Conservation (phyloP, 129 eudicot species). For the Tanacetum coccineum region DNA sequence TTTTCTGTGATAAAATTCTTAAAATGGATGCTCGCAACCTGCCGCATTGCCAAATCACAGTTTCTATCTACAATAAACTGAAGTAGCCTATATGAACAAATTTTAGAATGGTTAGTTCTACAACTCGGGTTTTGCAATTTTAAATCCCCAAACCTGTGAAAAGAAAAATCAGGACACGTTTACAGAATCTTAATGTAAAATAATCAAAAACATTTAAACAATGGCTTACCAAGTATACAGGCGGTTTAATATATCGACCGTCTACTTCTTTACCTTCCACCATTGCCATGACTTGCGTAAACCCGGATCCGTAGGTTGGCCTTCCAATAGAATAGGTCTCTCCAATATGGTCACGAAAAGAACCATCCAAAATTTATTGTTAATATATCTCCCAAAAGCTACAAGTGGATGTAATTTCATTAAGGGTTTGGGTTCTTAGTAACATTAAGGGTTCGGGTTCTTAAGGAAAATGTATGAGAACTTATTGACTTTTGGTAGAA, state of each 20-base stretch:
- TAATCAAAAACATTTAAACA: not conserved
- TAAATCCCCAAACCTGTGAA: conserved; percentile 75
- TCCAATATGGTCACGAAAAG: conserved; percentile 76
- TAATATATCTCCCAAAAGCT: not conserved
- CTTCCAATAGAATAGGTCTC: conserved; percentile 90
- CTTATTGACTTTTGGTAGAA: too few species aligned
- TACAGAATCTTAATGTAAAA: not conserved
- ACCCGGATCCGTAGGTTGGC: conserved; percentile 89
- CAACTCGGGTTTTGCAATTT: conserved; percentile 88
- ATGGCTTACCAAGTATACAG: conserved; percentile 1
- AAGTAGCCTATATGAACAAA: too few species aligned
- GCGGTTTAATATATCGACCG: conserved; percentile 1
- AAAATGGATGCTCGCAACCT: too few species aligned
- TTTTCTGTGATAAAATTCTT: too few species aligned
- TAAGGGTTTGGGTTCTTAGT: too few species aligned
- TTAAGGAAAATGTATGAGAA: too few species aligned
- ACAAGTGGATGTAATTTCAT: not conserved
- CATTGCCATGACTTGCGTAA: conserved; percentile 60
- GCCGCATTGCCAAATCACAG: too few species aligned
- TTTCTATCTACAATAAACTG: too few species aligned
- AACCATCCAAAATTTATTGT: conserved; percentile 44
- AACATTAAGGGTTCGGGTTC: too few species aligned
- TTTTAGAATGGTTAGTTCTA: too few species aligned
- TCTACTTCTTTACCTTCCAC: conserved; percentile 15
- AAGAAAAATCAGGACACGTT: not conserved